Evolutionary conservation across 2,329 filamentous ascomycete genomes (phyloP).

Genomic region (Exophiala sp.): DNA sequence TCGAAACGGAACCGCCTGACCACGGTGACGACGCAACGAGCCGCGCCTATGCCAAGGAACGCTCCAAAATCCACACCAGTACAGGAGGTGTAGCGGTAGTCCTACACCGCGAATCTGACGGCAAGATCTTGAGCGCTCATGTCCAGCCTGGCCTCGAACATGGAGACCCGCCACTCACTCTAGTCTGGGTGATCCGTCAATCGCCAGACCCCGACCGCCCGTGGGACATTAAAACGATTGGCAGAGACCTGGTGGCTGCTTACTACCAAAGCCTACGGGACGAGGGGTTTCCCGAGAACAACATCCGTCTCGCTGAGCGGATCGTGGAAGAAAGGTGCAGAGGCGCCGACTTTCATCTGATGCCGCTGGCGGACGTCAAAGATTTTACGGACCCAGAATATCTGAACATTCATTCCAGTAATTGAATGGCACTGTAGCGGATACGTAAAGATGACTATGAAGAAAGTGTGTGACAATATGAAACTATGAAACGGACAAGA

Average conservation of each 20-base stretch:
- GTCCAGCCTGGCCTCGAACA: conserved; percentile 25
- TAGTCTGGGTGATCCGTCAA: conserved; percentile 24
- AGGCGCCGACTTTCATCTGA: conserved; percentile 14
- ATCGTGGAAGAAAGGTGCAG: conserved; percentile 19
- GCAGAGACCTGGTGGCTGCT: conserved; percentile 20
- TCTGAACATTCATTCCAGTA: conserved; percentile 1
- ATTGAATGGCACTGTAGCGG: not conserved
- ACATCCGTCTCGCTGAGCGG: conserved; percentile 23
- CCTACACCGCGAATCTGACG: conserved; percentile 3
- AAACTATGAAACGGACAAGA: not conserved
- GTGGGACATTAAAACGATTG: conserved; percentile 16
- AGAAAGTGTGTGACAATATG: not conserved
- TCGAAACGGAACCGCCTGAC: conserved; percentile 25
- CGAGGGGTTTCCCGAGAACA: conserved; percentile 25
- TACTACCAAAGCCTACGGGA: conserved; percentile 27
- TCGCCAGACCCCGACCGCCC: conserved; percentile 12
- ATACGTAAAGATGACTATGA: not conserved
- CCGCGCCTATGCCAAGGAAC: conserved; percentile 15
- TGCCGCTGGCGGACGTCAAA: conserved; percentile 20
- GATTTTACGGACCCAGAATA: conserved; percentile 9
- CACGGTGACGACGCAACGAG: conserved; percentile 20
- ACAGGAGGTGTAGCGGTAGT: conserved; percentile 24
- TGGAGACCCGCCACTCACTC: conserved; percentile 21
- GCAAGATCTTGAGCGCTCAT: conserved; percentile 20
- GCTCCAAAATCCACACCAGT: conserved; percentile 23